Base-by-base conservation (phyloP, 306 rosid species). In the Prosopis cineraria region DNA sequence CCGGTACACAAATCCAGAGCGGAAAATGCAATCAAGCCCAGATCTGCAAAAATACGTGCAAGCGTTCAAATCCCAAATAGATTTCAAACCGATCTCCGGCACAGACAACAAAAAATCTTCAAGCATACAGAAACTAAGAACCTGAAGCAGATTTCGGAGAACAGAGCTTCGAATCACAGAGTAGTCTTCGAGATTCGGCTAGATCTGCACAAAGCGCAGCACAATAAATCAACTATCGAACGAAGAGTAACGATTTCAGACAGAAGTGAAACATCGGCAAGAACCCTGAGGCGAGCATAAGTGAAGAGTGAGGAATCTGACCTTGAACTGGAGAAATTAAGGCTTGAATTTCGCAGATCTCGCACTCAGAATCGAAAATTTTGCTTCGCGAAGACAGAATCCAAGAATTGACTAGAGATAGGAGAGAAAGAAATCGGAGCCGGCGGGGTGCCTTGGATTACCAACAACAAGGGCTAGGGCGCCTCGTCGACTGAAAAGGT, bases 151-250 rank as follows among this genome's bases (percentile, higher is more conserved):
- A 72, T 62, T 70, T 56, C 76, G 44, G 77, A 40, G 33, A 73
- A 44, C 30, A 50, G 70, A 75, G 74, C 60, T 76, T 20, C n/a
- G 11, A 37, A 66, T 66, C 71, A 39, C 33, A 66, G 68, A 33
- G 31, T 7, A 52, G 20, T 20, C 25, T 52, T 52, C 25, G 11
- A n/a, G 59, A 52, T n/a, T 14, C 47, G 50, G 27, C 63, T 43
- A 90, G 95, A 93, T 93, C 97, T 91, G 93, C 81, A 80, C 52
- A 78, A 59, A 82, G 27, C 47, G 3, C 47, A 14, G 55, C 5
- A 4, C 2, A 64, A 62, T 47, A 16, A 39, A 52, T 55, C 20
- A 47, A 65, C 78, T 24, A 68, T 29, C n/a, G 19, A 44, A 39
- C 11, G 25, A 69, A 22, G 39, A 74, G 22, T 6, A 29, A 40